Conservation (phyloP, 495 filamentous ascomycete genomes). For the Tuber microsphaerosporum region DNA sequence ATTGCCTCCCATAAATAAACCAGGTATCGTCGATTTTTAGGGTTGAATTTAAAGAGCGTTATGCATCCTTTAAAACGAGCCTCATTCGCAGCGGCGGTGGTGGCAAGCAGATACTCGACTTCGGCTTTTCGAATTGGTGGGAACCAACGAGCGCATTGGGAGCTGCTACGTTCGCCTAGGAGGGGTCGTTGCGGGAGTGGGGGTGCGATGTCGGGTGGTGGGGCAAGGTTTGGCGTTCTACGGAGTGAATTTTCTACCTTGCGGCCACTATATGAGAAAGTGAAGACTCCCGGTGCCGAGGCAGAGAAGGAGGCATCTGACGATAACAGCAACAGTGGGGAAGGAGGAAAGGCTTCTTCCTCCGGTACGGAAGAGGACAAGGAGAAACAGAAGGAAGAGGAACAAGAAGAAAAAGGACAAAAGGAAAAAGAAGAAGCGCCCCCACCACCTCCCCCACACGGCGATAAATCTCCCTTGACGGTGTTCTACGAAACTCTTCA, state of each 20-base stretch:
- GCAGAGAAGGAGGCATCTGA: conserved; percentile 8
- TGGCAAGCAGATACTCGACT: conserved; percentile 18
- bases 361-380: conserved; percentile 43
- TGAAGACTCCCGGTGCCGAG: neutral
- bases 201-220: conserved; percentile 4
- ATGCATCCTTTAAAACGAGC: conserved; percentile 26
- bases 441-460: conserved; percentile 86
- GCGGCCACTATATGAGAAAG: conserved; percentile 22
- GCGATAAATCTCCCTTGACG: conserved; percentile 95
- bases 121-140: conserved; percentile 33
- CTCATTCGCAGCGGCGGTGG: conserved; percentile 6
- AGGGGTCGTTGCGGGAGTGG: neutral
- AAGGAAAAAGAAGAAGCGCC: conserved; percentile 63
- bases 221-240: conserved; percentile 23
- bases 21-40: neutral
- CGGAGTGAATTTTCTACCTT: conserved; percentile 46
- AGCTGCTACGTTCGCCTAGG: neutral
- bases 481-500: conserved; percentile 95
- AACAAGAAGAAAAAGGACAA: conserved; percentile 49
- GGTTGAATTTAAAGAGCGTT: conserved; percentile 19
- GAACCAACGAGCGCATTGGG: conserved; percentile 31
- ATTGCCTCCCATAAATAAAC: neutral
- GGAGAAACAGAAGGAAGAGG: conserved; percentile 46
- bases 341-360: neutral
- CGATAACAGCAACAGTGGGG: neutral